Conservation (phyloP, 2,329 filamentous ascomycete species). For the Aspergillus fructus region DNA sequence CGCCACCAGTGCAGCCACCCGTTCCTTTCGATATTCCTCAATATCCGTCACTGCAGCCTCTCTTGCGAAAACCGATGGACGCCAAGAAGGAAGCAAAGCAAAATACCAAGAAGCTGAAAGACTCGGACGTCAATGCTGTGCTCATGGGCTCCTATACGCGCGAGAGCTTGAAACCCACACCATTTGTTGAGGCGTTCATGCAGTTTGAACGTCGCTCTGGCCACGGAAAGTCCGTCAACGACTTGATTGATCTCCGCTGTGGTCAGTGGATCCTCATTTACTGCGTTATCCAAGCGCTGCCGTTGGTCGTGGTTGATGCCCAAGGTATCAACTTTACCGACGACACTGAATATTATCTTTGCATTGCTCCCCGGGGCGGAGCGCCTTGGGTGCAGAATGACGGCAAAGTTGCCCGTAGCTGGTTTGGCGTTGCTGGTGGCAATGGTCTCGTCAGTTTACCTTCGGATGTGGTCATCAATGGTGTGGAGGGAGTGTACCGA, state of each 20-base stretch:
- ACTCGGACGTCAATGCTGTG: constrained; percentile 73
- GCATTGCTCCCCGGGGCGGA: constrained; percentile 48
- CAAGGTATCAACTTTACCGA: constrained; percentile 45
- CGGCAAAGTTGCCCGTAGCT: constrained; percentile 43
- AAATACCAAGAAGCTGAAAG: constrained; percentile 69
- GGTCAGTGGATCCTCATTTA: constrained; percentile 55
- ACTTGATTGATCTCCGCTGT: constrained; percentile 47
- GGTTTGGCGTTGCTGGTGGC: constrained; percentile 61
- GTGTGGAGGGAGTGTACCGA: constrained; percentile 66
- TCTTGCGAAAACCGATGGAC: constrained; percentile 65
- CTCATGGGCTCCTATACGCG: constrained; percentile 80
- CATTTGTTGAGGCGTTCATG: constrained; percentile 50
- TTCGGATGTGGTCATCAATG: constrained; percentile 63
- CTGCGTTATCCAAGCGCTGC: constrained; percentile 50
- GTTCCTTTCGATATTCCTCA: constrained; percentile 86
- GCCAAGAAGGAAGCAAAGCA: constrained; percentile 74
- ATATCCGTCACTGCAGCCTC: constrained; percentile 66
- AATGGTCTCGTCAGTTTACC: constrained; percentile 62
- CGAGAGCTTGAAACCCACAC: constrained; percentile 58
- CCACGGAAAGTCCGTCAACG: constrained; percentile 45
- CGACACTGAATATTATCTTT: constrained; percentile 52
- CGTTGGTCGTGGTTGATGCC: constrained; percentile 51
- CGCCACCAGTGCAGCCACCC: constrained; percentile 84
- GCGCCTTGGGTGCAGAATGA: constrained; percentile 51
- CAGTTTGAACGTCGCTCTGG: constrained; percentile 47